Percentiles rank a stretch among this genome's conserved stretches.
phyloP scores from a whole-genome alignment of 108 stramenopile genomes.

The Nitzschia sp. region DNA sequence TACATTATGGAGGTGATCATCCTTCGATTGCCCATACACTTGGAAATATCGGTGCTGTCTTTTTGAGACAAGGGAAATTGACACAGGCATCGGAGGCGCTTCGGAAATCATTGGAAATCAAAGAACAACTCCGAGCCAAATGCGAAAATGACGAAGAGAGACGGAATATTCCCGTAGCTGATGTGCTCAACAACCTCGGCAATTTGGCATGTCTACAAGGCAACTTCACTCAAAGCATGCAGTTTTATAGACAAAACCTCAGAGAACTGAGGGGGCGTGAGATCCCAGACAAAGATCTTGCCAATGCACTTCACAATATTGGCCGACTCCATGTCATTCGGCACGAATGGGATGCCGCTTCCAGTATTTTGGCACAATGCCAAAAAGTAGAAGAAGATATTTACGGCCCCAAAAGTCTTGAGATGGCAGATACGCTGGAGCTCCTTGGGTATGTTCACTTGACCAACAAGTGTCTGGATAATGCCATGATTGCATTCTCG shows the following conservation, averaged over 20 bases:
- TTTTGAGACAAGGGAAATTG: slow-evolving; percentile 21
- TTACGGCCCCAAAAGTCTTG: slow-evolving; percentile 20
- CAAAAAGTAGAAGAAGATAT: slow-evolving; percentile 19
- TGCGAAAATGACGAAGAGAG: slow-evolving; percentile 8
- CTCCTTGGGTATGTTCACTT: slow-evolving; percentile 41
- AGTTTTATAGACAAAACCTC: slow-evolving; percentile 24
- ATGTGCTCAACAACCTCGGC: slow-evolving; percentile 45
- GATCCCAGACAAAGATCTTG: slow-evolving; percentile 26
- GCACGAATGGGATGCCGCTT: slow-evolving; percentile 48
- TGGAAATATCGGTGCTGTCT: slow-evolving; percentile 32
- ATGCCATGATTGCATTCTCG: slow-evolving; percentile 33
- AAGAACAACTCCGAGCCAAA: slow-evolving; percentile 1
- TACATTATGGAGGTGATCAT: slow-evolving; percentile 15
- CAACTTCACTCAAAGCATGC: slow-evolving; percentile 12
- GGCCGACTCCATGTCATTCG: slow-evolving; percentile 53
- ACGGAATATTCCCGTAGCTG: slow-evolving; percentile 4
- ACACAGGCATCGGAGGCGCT: slow-evolving; percentile 19
- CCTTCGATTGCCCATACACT: slow-evolving; percentile 25
- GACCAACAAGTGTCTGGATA: slow-evolving; percentile 1
- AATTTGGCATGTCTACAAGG: slow-evolving; percentile 24
- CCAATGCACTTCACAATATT: slow-evolving; percentile 60
- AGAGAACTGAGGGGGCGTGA: slow-evolving; percentile 8
- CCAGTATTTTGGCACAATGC: slow-evolving; percentile 26
- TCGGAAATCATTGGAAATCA: slow-evolving; percentile 20
- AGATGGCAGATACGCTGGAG: slow-evolving; percentile 35